A percentile compares a stretch with the other conserved stretches of the same genome.
phyloP scores from a whole-genome alignment of 2,329 filamentous ascomycete genomes.

The Fusarium sulawesiense region DNA sequence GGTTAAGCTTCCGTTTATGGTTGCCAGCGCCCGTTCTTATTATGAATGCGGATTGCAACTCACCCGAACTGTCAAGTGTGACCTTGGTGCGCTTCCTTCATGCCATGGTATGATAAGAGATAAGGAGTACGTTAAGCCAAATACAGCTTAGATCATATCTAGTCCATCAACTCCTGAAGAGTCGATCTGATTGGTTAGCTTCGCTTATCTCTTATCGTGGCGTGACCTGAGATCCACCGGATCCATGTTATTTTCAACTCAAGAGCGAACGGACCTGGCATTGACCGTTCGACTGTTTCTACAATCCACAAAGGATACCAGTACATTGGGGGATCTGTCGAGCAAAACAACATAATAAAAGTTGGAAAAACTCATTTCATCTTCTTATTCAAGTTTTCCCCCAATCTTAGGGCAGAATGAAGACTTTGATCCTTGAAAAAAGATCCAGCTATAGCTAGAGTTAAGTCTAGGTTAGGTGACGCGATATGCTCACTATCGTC shows the following conservation, averaged over 20 bases:
- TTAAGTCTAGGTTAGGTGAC: not conserved
- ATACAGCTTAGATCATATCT: not conserved
- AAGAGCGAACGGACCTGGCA: rapidly evolving
- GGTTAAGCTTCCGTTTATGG: conserved; percentile 20
- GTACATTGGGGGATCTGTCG: too few species aligned
- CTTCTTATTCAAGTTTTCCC: not conserved
- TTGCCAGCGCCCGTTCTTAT: not conserved
- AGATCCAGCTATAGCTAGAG: not conserved
- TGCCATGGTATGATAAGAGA: not conserved
- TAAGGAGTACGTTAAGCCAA: not conserved
- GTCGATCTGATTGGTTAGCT: not conserved
- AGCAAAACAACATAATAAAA: too few species aligned
- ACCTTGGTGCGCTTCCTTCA: not conserved
- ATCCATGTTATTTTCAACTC: too few species aligned
- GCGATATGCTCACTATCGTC: not conserved
- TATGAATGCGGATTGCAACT: not conserved
- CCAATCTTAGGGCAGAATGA: not conserved
- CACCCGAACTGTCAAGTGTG: not conserved
- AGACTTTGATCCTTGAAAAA: not conserved
- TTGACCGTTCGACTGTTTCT: too few species aligned
- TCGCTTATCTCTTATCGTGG: not conserved
- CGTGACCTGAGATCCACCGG: not conserved
- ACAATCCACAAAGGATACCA: rapidly evolving
- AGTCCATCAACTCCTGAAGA: not conserved
- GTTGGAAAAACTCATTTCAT: not conserved